Conservation (phyloP, 805 yeast genomes). For the Schwanniomyces polymorphus region DNA sequence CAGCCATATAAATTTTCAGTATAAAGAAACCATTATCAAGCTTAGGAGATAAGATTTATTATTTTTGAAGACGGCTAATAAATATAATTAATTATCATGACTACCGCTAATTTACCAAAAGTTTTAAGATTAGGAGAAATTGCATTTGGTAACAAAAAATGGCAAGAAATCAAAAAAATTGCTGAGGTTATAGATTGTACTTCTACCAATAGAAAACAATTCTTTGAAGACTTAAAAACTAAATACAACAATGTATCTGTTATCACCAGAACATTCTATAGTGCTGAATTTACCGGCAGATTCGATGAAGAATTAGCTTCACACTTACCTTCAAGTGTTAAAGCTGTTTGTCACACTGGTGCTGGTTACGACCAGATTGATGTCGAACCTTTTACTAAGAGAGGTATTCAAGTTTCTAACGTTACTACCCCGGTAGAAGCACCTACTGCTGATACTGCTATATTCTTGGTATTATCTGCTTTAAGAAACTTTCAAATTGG, state of each 20-base stretch:
- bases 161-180: slow-evolving; percentile 53
- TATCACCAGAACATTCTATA: slow-evolving; percentile 54
- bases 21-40: background rate
- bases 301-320: slow-evolving; percentile 62
- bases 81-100: background rate
- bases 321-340: slow-evolving; percentile 54
- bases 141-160: slow-evolving; percentile 60
- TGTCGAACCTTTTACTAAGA: slow-evolving; percentile 48
- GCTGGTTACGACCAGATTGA: slow-evolving; percentile 81
- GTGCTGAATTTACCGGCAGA: slow-evolving; percentile 55
- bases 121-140: slow-evolving; percentile 67
- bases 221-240: slow-evolving; percentile 40
- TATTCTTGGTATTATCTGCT: slow-evolving; percentile 61
- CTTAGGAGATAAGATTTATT: no score
- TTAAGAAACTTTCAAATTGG: slow-evolving; percentile 68
- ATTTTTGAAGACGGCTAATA: no score
- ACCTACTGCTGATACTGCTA: slow-evolving; percentile 73
- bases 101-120: slow-evolving; percentile 35
- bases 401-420: slow-evolving; percentile 64
- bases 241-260: slow-evolving; percentile 45
- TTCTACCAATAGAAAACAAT: slow-evolving; percentile 37
- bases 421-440: slow-evolving; percentile 66
- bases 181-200: slow-evolving; percentile 40
- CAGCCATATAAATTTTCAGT: background rate
- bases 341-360: slow-evolving; percentile 60